Conservation (phyloP, 306 rosid species). For the Acacia crassicarpa region DNA sequence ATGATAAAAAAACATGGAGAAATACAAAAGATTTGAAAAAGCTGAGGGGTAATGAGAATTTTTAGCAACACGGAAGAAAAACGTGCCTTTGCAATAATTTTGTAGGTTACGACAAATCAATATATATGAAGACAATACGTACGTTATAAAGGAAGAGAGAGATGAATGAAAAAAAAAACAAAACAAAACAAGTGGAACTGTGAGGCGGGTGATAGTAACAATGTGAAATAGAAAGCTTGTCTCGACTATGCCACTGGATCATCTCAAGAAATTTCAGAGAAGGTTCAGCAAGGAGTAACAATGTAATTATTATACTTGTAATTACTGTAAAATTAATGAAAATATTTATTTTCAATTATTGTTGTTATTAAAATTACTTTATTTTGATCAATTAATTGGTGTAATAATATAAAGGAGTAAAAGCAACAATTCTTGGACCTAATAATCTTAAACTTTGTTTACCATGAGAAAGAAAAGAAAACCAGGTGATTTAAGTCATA, state of each 20-base stretch:
- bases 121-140: not conserved
- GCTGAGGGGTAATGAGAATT: not conserved
- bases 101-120: slow-evolving; percentile 9
- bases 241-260: not conserved
- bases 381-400: too few species aligned
- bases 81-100: not conserved
- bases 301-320: too few species aligned
- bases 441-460: too few species aligned
- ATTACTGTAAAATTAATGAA: too few species aligned
- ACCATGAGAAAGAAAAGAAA: too few species aligned
- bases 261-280: not conserved
- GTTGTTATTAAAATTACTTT: too few species aligned
- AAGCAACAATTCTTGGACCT: too few species aligned
- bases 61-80: not conserved
- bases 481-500: too few species aligned
- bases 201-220: not conserved
- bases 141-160: slow-evolving; percentile 30
- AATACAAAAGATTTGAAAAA: not conserved
- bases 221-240: slow-evolving; percentile 1
- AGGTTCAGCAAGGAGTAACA: not conserved
- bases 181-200: not conserved
- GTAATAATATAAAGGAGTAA: too few species aligned
- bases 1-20: not conserved
- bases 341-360: too few species aligned
- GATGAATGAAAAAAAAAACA: not conserved